phyloP scores from a whole-genome alignment of 1,139 yeast genomes.

The Schizosaccharomyces versatilis region DNA sequence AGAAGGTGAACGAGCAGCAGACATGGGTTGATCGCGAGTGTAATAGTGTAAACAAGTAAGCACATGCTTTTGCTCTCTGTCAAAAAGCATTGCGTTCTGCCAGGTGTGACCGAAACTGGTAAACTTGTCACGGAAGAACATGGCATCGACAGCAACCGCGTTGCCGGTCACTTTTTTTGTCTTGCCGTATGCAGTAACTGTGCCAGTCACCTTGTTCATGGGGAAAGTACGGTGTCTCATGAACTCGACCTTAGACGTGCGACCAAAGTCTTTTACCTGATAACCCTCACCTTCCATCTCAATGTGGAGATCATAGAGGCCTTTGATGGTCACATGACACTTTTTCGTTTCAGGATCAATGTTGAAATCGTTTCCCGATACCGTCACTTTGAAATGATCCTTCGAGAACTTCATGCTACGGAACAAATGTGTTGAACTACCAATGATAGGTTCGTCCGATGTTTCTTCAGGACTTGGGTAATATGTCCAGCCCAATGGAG shows the following conservation, averaged over 20 bases:
- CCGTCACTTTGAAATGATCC: not conserved
- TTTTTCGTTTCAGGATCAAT: not conserved
- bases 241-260: too few relatives aligned
- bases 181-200: not conserved
- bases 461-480: not conserved
- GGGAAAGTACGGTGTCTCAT: not conserved
- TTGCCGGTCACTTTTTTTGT: not conserved
- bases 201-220: not conserved
- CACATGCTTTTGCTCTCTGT: not conserved
- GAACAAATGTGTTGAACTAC: not conserved
- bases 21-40: not conserved
- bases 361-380: not conserved
- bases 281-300: not conserved
- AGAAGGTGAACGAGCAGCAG: not conserved
- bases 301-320: not conserved
- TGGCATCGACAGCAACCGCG: not conserved
- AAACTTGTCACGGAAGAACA: not conserved
- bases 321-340: not conserved
- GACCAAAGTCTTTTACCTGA: constrained; percentile 1
- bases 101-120: constrained; percentile 3
- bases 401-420: constrained; percentile 1
- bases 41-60: not conserved
- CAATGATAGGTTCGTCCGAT: not conserved
- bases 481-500: constrained; percentile 2
- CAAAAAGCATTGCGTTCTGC: not conserved